Base-by-base conservation (phyloP, 352 stramenopile genomes). In the Pythium aquatile region DNA sequence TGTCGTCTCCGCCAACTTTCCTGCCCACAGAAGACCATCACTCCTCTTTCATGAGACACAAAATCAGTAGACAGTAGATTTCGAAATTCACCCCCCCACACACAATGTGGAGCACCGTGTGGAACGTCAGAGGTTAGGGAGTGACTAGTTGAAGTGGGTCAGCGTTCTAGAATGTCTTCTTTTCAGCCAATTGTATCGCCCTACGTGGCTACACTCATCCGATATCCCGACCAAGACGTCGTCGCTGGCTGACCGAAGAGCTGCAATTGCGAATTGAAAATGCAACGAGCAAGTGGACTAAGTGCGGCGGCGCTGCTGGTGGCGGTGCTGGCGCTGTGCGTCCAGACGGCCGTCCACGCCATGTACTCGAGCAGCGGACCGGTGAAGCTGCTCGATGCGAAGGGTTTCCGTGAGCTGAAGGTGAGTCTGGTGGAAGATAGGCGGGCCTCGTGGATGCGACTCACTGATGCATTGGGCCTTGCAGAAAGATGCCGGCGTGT, bases 401-500 rank as follows among this genome's bases (percentile, higher is more conserved):
- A 88, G 69, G 83, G 75, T 63, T 83, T 94, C 49, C 77, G 81
- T 13, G 82, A 93, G 57, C 61, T 94, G 57, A 76, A 84, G 65
- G 76, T 84, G 29, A 26, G 72, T n/a, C n/a, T n/a, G n/a, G n/a
- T n/a, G n/a, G n/a, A n/a, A n/a, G n/a, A n/a, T n/a, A n/a, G n/a
- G n/a, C n/a, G n/a, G n/a, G n/a, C n/a, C n/a, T n/a, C n/a, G n/a
- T n/a, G n/a, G n/a, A n/a, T n/a, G n/a, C n/a, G n/a, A n/a, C n/a
- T n/a, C n/a, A n/a, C n/a, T n/a, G n/a, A n/a, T n/a, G n/a, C n/a
- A n/a, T n/a, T n/a, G n/a, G n/a, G n/a, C n/a, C 5, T 28, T 42
- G 49, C 20, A 88, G 73, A 75, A 84, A 77, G 83, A 89, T 72
- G 74, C 77, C 5, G 83, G 83, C 14, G 77, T 96, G 68, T 98